Base-by-base conservation (phyloP, 495 filamentous ascomycete species). In the Hyaloscypha hepaticicola region DNA sequence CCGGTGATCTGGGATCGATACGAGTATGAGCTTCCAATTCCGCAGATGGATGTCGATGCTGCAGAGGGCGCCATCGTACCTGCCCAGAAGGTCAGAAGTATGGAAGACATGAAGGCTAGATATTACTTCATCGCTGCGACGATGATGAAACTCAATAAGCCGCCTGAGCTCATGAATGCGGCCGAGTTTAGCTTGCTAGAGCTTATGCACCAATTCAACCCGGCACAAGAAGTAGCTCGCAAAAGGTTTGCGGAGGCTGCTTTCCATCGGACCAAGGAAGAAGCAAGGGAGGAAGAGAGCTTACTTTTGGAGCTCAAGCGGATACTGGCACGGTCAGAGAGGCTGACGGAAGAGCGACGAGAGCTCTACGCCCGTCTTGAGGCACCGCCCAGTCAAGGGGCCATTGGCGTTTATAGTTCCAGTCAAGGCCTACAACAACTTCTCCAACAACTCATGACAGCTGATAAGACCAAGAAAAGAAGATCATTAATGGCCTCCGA, bases 1-100 rank as follows among this genome's bases (percentile, higher is more conserved):
- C 78, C 93, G 19, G 76, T 99, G n/a, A 92, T 99, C 52, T 90
- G 86, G 75, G 95, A 99, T 72, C 90, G 93, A 14, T 99, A 97
- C 75, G 91, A 96, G 25, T 96, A 86, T 70, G 75, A 80, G 56
- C 84, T 89, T 1, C 74, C 72, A 31, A 58, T 69, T 1, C 83
- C 89, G 0, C 72, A 70, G 27, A 62, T 70, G 1, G 73, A 82
- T 29, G 74, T 60, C 7, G 72, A 66, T 41, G 69, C 71, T 34
- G 72, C 66, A 29, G 72, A 72, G 27, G 71, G 67, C 9, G 82
- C 84, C 5, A 71, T 87, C 24, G 75, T 83, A 21, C 67, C 76
- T 0, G 75, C 77, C 12, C 58, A 78, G 0, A 81, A 81, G 41
- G 51, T 68, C 1, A 83, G 96, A 29, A 87, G 83, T 1, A 85